Conservation (phyloP, 495 filamentous ascomycete species). For the Penicillium soppii region DNA sequence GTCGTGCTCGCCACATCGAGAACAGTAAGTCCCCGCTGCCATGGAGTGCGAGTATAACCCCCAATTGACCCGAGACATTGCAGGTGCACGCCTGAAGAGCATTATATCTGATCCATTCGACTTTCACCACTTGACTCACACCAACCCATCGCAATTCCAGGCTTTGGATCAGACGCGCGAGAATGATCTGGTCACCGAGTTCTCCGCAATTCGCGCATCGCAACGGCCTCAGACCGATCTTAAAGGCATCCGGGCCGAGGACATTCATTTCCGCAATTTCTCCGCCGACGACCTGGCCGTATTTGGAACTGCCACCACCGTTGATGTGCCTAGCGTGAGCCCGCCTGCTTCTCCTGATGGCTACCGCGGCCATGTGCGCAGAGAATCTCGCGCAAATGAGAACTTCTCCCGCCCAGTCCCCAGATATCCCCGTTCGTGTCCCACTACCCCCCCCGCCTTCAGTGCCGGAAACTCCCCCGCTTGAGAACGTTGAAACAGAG, state of each 20-base stretch:
- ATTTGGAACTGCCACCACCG: conserved; percentile 22
- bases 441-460: conserved; percentile 30
- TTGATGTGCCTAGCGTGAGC: conserved; percentile 23
- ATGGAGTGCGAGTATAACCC: neutral
- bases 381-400: conserved; percentile 41
- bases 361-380: conserved; percentile 19
- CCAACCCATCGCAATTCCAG: conserved; percentile 61
- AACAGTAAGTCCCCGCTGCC: conserved; percentile 30
- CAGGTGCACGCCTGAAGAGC: conserved; percentile 42
- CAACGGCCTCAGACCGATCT: conserved; percentile 61
- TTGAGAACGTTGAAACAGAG: conserved; percentile 38
- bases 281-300: conserved; percentile 51
- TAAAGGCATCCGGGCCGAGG: conserved; percentile 61
- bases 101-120: conserved; percentile 82
- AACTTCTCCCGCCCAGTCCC: conserved; percentile 52
- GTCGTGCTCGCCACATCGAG: conserved; percentile 31
- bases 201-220: conserved; percentile 65
- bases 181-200: conserved; percentile 64
- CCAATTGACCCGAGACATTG: conserved; percentile 6
- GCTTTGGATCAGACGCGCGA: conserved; percentile 55
- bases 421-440: conserved; percentile 30
- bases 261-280: conserved; percentile 63
- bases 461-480: conserved; percentile 31
- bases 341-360: conserved; percentile 24
- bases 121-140: conserved; percentile 86